Evolutionary conservation across 2,329 filamentous ascomycete species (phyloP).

Genomic region (Alternaria metachromatica): DNA sequence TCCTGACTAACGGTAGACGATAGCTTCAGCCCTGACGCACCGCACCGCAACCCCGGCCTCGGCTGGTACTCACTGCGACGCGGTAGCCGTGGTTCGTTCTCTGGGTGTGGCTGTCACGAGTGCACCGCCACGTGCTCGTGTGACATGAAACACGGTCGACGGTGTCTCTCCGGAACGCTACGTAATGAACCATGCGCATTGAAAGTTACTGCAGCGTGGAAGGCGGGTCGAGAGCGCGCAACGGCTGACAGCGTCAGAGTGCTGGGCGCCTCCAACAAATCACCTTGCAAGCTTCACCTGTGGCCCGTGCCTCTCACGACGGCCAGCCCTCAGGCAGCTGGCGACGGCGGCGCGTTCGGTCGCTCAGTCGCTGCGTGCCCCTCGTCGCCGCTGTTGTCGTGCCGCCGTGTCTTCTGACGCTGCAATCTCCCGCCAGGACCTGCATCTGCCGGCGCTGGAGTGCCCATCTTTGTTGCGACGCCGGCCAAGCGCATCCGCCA

Average conservation of each 20-base stretch:
- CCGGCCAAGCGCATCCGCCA: conserved; percentile 16
- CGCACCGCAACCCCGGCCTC: not conserved
- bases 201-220: not conserved
- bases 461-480: conserved; percentile 22
- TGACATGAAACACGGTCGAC: conserved; percentile 6
- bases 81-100: not conserved
- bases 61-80: not conserved
- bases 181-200: not conserved
- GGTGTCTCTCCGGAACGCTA: not conserved
- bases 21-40: not conserved
- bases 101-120: not conserved
- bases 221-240: not conserved
- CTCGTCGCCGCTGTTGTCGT: not conserved
- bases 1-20: not conserved
- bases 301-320: conserved; percentile 7
- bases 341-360: conserved; percentile 4
- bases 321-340: conserved; percentile 9
- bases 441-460: conserved; percentile 12
- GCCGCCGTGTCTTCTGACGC: not conserved
- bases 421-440: conserved; percentile 1
- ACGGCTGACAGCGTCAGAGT: conserved; percentile 7
- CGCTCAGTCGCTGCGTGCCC: not conserved
- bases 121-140: conserved; percentile 12
- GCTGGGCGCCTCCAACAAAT: conserved; percentile 10
- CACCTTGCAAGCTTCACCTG: not conserved